phyloP scores from a whole-genome alignment of 306 rosid species.

The Vigna mungo region DNA sequence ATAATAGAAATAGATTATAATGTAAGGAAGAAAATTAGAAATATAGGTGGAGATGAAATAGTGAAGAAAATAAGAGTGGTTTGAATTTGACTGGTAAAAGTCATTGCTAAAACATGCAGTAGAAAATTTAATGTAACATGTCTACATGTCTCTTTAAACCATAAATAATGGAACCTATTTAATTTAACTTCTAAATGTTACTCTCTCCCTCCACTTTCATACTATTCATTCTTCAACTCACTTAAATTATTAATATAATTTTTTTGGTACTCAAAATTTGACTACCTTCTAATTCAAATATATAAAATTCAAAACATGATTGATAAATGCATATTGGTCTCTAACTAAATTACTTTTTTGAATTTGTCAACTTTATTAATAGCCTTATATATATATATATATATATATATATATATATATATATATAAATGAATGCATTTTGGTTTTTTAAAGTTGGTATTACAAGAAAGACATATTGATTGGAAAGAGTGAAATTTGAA shows the following conservation, averaged over 20 bases:
- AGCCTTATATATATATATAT: too few species aligned
- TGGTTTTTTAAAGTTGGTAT: background rate
- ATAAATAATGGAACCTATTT: conserved; percentile 4
- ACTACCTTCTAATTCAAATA: too few species aligned
- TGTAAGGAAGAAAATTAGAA: background rate
- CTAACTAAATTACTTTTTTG: background rate
- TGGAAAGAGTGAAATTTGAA: background rate
- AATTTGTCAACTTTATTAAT: background rate
- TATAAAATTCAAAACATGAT: too few species aligned
- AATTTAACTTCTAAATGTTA: background rate
- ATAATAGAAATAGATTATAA: too few species aligned
- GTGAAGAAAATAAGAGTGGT: background rate
- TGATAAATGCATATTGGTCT: background rate
- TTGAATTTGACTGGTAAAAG: background rate
- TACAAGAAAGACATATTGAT: background rate
- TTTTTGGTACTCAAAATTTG: too few species aligned
- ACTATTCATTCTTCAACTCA: background rate
- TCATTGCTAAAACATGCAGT: background rate
- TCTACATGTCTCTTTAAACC: background rate
- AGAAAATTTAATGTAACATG: conserved; percentile 1
- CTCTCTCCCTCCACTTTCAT: background rate
- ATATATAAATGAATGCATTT: background rate
- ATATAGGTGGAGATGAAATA: background rate
- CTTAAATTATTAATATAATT: too few species aligned
- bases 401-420: too few species aligned